Evolutionary conservation across 1,284 basidiomycete genomes (phyloP).

Genomic region (Boletus smithii): DNA sequence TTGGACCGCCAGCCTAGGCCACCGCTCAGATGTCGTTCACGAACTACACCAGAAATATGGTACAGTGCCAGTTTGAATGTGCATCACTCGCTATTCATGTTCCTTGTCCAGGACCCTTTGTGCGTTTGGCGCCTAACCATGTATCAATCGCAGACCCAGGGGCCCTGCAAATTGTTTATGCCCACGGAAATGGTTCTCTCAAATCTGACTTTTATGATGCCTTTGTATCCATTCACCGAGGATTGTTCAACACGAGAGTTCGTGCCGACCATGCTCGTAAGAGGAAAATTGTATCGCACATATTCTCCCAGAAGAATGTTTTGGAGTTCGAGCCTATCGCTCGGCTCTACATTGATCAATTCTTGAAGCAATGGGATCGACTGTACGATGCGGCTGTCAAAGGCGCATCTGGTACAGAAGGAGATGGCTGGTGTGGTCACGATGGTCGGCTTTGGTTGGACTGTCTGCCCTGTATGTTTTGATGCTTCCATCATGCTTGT

Average conservation of each 20-base stretch:
- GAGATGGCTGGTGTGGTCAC: constrained; percentile 63
- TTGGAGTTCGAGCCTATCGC: constrained; percentile 80
- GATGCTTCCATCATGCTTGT: neutral
- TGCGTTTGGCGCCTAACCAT: constrained; percentile 88
- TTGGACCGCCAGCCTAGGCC: constrained; percentile 59
- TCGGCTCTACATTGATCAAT: constrained; percentile 54
- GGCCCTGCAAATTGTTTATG: constrained; percentile 73
- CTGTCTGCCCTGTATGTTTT: constrained; percentile 62
- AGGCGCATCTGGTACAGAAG: constrained; percentile 55
- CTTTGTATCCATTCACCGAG: constrained; percentile 68
- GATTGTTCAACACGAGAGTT: constrained; percentile 84
- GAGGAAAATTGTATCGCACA: constrained; percentile 85
- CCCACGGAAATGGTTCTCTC: constrained; percentile 74
- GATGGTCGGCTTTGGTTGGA: constrained; percentile 70
- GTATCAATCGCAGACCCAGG: constrained; percentile 79
- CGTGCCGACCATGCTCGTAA: constrained; percentile 82
- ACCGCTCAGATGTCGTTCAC: constrained; percentile 77
- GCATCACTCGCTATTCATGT: neutral
- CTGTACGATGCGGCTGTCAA: constrained; percentile 58
- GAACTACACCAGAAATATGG: constrained; percentile 75
- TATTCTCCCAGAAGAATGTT: constrained; percentile 83
- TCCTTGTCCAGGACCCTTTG: constrained; percentile 58
- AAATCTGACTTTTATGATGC: constrained; percentile 83
- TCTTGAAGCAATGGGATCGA: constrained; percentile 80
- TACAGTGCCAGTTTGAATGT: constrained; percentile 29